Base-by-base conservation (phyloP, 768 basidiomycete genomes). In the Hypholoma sublateritium region DNA sequence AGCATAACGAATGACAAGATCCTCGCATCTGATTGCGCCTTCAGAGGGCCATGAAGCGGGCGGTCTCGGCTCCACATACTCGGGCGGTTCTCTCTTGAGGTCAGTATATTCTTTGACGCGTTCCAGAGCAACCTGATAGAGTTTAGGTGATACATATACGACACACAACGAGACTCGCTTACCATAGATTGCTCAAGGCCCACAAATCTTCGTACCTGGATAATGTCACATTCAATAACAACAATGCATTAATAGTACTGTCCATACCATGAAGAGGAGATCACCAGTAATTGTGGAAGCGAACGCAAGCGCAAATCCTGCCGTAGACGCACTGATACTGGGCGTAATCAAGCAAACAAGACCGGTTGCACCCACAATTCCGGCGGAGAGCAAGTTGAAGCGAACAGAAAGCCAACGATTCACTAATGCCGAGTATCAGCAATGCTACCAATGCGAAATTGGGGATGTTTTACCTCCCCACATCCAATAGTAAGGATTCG, bases 101-200 rank as follows among this genome's bases (percentile, higher is more conserved):
- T 93, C 90, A 4, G 93, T 89, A 68, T 89, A 95, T 73, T 96
- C 95, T 67, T 94, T 94, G 69, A 96, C 84, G 50, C 95, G 88
- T 69, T 95, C 93, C 35, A 93, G 74, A 32, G 91, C 87, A 61
- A 93, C 89, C 89, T 90, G 28, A 32, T 32, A 9, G 28, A 32
- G 28, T 32, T 1, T 32, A 7, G 28, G 5, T 32, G 1, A 5
- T 9, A 32, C 6, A 32, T 32, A 3, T 32, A 6, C 28, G 5
- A 32, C 9, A 32, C 5, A 32, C 28, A 32, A 32, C 5, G 9
- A 5, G 9, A 32, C 5, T 3, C 28, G 28, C 28, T 32, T 56
- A 91, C 94, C 93, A 97, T 94, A 12, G 89, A 89, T 70, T 97
- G 94, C 67, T 97, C 93, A 17, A 96, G 75, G 17, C 89, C 85